Percentiles rank a stretch among this genome's conserved stretches.
phyloP scores from a whole-genome alignment of 2,329 filamentous ascomycete genomes.

The Ophiostoma himal-ulmi region DNA sequence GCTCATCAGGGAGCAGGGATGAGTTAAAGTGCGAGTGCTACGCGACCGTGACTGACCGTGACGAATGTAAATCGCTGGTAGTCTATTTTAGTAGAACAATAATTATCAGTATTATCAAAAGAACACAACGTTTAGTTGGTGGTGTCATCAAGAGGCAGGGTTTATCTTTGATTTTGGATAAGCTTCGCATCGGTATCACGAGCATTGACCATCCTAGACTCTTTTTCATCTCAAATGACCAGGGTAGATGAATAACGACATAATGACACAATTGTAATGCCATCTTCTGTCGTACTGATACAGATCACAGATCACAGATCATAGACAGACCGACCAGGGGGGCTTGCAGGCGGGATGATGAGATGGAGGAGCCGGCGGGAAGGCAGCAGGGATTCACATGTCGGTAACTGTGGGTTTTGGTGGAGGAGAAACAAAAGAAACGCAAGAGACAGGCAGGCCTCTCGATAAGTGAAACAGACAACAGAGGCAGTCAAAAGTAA shows the following conservation, averaged over 20 bases:
- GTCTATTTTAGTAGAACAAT: too few relatives aligned
- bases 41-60: slow-evolving; percentile 6
- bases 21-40: slow-evolving; percentile 3
- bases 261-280: neutral
- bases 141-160: too few relatives aligned
- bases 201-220: neutral
- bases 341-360: slow-evolving; percentile 1
- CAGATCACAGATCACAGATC: neutral
- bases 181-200: neutral
- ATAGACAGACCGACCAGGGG: neutral
- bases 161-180: too few relatives aligned
- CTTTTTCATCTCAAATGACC: neutral
- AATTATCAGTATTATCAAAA: neutral
- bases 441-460: neutral
- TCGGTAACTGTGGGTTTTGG: slow-evolving; percentile 4
- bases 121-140: neutral
- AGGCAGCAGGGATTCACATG: neutral
- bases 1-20: slow-evolving; percentile 3
- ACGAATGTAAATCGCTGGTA: slow-evolving; percentile 4
- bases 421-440: neutral
- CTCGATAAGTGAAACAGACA: neutral
- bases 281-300: neutral
- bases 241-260: neutral
- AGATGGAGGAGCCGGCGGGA: slow-evolving; percentile 9
- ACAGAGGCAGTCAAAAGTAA: neutral